Evolutionary conservation across 441 rosid genomes (phyloP).

Genomic region (Adansonia rubrostipa): DNA sequence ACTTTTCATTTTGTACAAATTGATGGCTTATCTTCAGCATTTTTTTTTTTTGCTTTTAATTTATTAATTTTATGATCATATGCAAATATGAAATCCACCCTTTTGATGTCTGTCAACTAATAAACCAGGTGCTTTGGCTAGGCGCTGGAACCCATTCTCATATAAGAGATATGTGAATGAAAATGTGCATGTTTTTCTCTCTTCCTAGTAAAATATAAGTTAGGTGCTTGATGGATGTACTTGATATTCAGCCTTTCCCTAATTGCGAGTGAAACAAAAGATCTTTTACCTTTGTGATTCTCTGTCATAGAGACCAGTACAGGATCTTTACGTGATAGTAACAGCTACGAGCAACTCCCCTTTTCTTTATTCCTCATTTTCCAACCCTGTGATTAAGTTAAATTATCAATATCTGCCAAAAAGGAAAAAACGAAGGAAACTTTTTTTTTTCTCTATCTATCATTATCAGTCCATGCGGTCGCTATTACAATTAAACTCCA

Average conservation of each 20-base stretch:
- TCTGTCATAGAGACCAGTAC: background rate
- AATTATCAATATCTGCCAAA: too few relatives aligned
- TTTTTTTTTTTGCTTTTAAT: slow-evolving; percentile 1
- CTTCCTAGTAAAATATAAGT: background rate
- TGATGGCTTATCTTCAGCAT: slow-evolving; percentile 20
- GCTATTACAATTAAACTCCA: background rate
- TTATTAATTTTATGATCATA: background rate
- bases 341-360: background rate
- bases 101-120: slow-evolving; percentile 33
- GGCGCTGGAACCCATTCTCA: background rate
- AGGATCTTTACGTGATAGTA: background rate
- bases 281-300: background rate
- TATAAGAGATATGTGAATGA: slow-evolving; percentile 16
- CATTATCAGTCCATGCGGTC: background rate
- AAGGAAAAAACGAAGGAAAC: too few relatives aligned
- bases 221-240: background rate
- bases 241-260: background rate
- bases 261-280: background rate
- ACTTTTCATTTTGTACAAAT: slow-evolving; percentile 40
- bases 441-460: too few relatives aligned
- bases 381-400: background rate
- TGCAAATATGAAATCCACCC: slow-evolving; percentile 39
- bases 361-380: background rate
- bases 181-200: background rate
- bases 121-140: slow-evolving; percentile 30